Base-by-base conservation (phyloP, 1,284 basidiomycete species). In the Melampsora medusae region DNA sequence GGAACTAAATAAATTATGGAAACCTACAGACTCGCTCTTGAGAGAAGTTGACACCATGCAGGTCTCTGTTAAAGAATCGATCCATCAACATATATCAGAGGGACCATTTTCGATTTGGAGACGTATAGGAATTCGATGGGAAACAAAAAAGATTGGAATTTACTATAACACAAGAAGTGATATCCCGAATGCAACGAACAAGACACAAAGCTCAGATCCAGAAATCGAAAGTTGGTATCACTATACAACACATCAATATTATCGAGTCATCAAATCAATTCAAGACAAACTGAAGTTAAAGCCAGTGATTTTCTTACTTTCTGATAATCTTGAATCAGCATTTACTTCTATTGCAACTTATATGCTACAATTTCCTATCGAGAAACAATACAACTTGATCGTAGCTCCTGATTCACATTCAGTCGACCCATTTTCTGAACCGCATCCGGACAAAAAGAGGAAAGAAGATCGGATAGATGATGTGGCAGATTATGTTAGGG, bases 351-450 rank as follows among this genome's bases (percentile, higher is more conserved):
- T 56, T n/a, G 6, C 53, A n/a, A 56, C n/a, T 14, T 56, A 56
- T 56, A 56, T 56, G 53, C 53, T 56, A 56, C 53, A 56, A 56
- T 56, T 14, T 28, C 53, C 53, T 56, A 28, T 28, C 19, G 17
- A 56, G n/a, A 56, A 56, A 56, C 53, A 56, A 14, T 56, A 56
- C 53, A 56, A 56, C 53, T 28, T 56, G n/a, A 56, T 56, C 53
- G 53, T n/a, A n/a, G 53, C 53, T n/a, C 53, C 53, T 28, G 53
- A 56, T 56, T 56, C 53, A 56, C 53, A 56, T 56, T 56, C n/a
- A 28, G 53, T 56, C n/a, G 25, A 28, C 53, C 25, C 10, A 22
- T 56, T 19, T 9, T 42, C 38, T 9, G 38, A 42, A 12, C 10
- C 38, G 10, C 38, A 42, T 42, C 38, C 38, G 12, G 38, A 42